phyloP scores from a whole-genome alignment of 164 flowering plant species.

The Vitis vinifera region ASM3070453v1 NC_081818.1:26403001-26403500 shows the following conservation, averaged over 20 bases:
- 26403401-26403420: not conserved
- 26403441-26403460: not conserved
- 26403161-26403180: not conserved
- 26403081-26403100: conserved; percentile 76
- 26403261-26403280: conserved; percentile 95
- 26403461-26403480: not conserved
- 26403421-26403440: not conserved
- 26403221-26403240: conserved; percentile 94
- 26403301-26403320: conserved; percentile 63
- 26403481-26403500: not conserved
- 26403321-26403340: conserved; percentile 81
- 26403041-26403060: no score
- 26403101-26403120: conserved; percentile 73
- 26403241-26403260: conserved; percentile 89
- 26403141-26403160: conserved; percentile 21
- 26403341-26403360: no score
- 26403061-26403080: conserved; percentile 27
- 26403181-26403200: not conserved
- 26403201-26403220: conserved; percentile 25
- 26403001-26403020: no score
- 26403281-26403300: conserved; percentile 81
- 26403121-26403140: conserved; percentile 74
- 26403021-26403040: no score
- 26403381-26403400: not conserved
- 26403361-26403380: no score